Evolutionary conservation across 2,329 filamentous ascomycete genomes (phyloP).

Genomic region (Fonsecaea multimorphosa): DNA sequence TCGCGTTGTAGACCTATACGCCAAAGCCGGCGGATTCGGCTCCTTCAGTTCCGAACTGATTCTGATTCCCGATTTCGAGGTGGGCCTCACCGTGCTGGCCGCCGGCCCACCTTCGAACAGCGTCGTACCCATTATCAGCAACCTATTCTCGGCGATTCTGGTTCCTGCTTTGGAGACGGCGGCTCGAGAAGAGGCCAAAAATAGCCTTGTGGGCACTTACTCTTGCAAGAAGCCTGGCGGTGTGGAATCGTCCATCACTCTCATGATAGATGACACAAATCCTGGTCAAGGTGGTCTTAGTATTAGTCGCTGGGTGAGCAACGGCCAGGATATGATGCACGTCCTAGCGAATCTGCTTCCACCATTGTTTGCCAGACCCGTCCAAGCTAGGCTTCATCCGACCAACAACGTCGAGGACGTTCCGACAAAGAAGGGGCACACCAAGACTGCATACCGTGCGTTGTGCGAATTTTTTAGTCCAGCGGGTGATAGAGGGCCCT

Average conservation of each 20-base stretch:
- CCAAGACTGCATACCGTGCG: too few species aligned
- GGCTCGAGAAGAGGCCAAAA: constrained; percentile 17
- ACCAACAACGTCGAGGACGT: too few species aligned
- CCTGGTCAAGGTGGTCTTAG: background rate
- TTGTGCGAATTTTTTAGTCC: too few species aligned
- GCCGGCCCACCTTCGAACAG: constrained; percentile 29
- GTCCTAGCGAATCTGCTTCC: constrained; percentile 2
- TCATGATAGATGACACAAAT: background rate
- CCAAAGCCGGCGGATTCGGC: constrained; percentile 45
- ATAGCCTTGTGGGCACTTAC: constrained; percentile 17
- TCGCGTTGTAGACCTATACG: constrained; percentile 42
- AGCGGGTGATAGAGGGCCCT: too few species aligned
- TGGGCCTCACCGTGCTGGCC: constrained; percentile 46
- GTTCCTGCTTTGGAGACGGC: constrained; percentile 21
- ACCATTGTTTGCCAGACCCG: constrained; percentile 6
- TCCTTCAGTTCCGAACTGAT: constrained; percentile 45
- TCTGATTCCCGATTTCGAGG: constrained; percentile 45
- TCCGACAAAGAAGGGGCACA: too few species aligned
- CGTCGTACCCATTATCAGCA: background rate
- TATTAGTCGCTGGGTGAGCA: background rate
- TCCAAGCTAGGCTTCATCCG: too few species aligned
- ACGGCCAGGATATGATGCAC: constrained; percentile 8
- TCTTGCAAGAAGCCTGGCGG: background rate
- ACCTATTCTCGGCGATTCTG: constrained; percentile 19
- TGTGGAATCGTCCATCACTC: background rate